Base-by-base conservation (phyloP, 2,329 filamentous ascomycete genomes). In the Thielaviopsis ethacetica region DNA sequence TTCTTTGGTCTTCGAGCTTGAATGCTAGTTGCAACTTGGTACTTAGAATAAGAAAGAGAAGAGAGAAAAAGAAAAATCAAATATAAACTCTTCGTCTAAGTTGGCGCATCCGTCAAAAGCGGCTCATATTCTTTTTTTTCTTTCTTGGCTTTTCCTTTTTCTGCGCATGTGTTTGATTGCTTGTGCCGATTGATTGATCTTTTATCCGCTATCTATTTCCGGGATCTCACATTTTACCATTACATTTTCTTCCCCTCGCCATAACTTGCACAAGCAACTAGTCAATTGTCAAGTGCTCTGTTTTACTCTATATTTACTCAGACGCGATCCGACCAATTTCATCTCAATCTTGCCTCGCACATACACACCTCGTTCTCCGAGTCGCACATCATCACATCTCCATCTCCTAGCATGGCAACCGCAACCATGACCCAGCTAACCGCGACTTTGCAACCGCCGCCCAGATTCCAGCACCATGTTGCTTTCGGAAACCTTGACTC, bases 401-500 rank as follows among this genome's bases (percentile, higher is more conserved):
- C 24, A 38, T 27, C 12, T 6, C 10, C 22, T 27, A 17, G 53
- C 4, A 52, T 54, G 13, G 52, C 30, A 27, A 59, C 50, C 21
- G 55, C 34, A 24, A 55, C 17, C 21, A 61, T 61, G 56, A 57
- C 59, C 21, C 50, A 57, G 54, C 59, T 61, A 61, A 61, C 59
- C 7, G 24, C 54, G 19, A 54, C 26, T 26, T 47, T 53, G 38
- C 12, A 30, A 15, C 17, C 51, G n/a, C 15, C 55, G 21, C 56
- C 56, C 21, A 83, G 80, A 66, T 82, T 82, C 67, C 75, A 77
- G 64, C 72, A 73, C 38, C 80, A 81, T 69, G 79, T 83, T 61
- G 78, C 76, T 44, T 83, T 83, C 66, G 79, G 82, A 70, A 82
- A 81, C 63, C 72, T 82, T 41, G 74, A 76, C 47, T 71, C 75